These are phyloP conservation scores for Cladosporium sp. DNA, from an alignment of 2,329 filamentous ascomycete species.

Conservation along the genomic window DNA sequence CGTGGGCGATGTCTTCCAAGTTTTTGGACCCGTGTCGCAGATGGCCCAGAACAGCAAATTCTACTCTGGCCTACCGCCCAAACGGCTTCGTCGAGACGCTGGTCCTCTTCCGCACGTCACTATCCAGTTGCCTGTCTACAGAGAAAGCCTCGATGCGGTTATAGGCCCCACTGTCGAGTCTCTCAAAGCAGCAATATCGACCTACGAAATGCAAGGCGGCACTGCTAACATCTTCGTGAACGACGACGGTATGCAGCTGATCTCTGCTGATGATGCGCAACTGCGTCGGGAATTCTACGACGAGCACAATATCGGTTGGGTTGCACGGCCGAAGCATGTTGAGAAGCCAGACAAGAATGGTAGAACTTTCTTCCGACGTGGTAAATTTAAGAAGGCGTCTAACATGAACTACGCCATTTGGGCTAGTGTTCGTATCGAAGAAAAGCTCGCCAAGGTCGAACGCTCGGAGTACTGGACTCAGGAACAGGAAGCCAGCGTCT, in stretches of 20 bases:
- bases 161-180: constrained; percentile 37
- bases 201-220: constrained; percentile 55
- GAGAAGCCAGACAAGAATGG: constrained; percentile 49
- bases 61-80: constrained; percentile 41
- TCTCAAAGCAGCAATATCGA: constrained; percentile 44
- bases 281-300: constrained; percentile 47
- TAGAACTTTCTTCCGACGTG: constrained; percentile 50
- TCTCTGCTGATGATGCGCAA: constrained; percentile 44
- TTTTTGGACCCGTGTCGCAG: constrained; percentile 43
- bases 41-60: constrained; percentile 43
- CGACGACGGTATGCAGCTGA: constrained; percentile 64
- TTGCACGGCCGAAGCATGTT: constrained; percentile 47
- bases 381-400: constrained; percentile 70
- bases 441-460: constrained; percentile 57
- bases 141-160: constrained; percentile 37
- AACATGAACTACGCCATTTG: constrained; percentile 70
- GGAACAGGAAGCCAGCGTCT: constrained; percentile 62
- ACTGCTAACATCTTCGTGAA: constrained; percentile 66
- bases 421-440: constrained; percentile 63
- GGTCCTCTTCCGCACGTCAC: constrained; percentile 52
- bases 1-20: constrained; percentile 37
- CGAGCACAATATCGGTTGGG: constrained; percentile 49
- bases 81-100: constrained; percentile 34
- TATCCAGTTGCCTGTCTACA: constrained; percentile 42
- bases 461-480: constrained; percentile 63